A percentile compares a stretch with the other conserved stretches of the same genome.
Evolutionary conservation across 441 rosid species (phyloP).

Genomic region (Adansonia grandidieri): DNA sequence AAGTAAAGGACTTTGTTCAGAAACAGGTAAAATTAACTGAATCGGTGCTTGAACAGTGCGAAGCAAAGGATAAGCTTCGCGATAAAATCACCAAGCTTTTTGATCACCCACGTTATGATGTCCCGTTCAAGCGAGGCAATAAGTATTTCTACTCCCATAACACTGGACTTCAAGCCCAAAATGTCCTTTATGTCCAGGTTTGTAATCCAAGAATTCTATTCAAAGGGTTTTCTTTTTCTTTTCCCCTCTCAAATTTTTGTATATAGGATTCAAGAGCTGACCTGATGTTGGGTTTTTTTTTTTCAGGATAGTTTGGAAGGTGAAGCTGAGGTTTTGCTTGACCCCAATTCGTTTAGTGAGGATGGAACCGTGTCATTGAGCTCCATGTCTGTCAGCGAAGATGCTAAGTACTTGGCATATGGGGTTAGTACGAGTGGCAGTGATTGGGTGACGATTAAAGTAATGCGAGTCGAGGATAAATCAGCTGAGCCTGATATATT

Average conservation of each 20-base stretch:
- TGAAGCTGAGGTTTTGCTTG: slow-evolving; percentile 78
- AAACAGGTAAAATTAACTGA: slow-evolving; percentile 76
- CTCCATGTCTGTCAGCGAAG: slow-evolving; percentile 67
- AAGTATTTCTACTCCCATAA: slow-evolving; percentile 87
- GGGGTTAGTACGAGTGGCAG: slow-evolving; percentile 93
- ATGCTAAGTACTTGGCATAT: slow-evolving; percentile 78
- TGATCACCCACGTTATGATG: slow-evolving; percentile 84
- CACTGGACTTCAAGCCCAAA: slow-evolving; percentile 85
- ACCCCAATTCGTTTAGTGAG: slow-evolving; percentile 81
- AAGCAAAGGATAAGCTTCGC: slow-evolving; percentile 61
- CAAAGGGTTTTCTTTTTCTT: background rate
- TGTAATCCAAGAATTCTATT: background rate
- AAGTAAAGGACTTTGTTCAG: slow-evolving; percentile 74
- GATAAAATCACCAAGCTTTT: slow-evolving; percentile 64
- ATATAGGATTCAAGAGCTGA: slow-evolving; percentile 9
- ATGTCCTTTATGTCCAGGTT: slow-evolving; percentile 81
- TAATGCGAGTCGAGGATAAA: slow-evolving; percentile 73
- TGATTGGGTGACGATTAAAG: slow-evolving; percentile 85
- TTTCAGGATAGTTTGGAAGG: slow-evolving; percentile 73
- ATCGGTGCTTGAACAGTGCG: slow-evolving; percentile 66
- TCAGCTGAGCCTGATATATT: slow-evolving; percentile 72
- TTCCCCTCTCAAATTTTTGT: background rate
- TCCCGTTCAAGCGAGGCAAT: slow-evolving; percentile 63
- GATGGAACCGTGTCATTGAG: slow-evolving; percentile 85
- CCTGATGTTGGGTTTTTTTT: background rate